A percentile compares a stretch with the other conserved stretches of the same genome.
Conservation (phyloP, 2,329 filamentous ascomycete genomes). For the Leptodontidium sp. region DNA sequence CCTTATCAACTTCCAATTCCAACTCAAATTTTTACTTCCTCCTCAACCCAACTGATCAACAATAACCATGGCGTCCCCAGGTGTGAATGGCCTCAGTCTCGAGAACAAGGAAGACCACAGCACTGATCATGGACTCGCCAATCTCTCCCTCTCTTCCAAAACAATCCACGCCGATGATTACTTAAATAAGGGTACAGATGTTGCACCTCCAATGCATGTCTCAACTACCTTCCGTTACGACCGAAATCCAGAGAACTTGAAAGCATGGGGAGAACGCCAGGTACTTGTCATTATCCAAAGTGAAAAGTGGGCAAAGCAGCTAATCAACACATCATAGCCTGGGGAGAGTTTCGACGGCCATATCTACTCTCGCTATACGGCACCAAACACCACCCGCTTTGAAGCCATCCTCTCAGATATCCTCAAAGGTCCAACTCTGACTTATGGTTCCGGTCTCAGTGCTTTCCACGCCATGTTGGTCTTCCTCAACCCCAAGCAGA, state of each 20-base stretch:
- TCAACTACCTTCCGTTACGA: slow-evolving; percentile 91
- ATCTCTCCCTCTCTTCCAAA: slow-evolving; percentile 69
- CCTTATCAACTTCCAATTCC: not conserved
- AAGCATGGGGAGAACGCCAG: slow-evolving; percentile 59
- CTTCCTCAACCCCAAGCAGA: slow-evolving; percentile 81
- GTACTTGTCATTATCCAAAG: slow-evolving; percentile 53
- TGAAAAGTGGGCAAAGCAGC: slow-evolving; percentile 36
- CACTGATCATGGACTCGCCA: slow-evolving; percentile 30
- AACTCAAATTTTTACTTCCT: slow-evolving; percentile 19
- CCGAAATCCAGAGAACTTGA: slow-evolving; percentile 72
- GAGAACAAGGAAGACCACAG: slow-evolving; percentile 26
- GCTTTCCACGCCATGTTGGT: slow-evolving; percentile 89
- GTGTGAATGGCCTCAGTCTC: slow-evolving; percentile 21
- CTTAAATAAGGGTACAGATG: slow-evolving; percentile 76
- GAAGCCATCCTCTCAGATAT: slow-evolving; percentile 82
- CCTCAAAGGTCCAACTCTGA: slow-evolving; percentile 73
- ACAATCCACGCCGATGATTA: slow-evolving; percentile 85
- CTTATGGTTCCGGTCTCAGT: slow-evolving; percentile 85
- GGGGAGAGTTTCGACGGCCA: slow-evolving; percentile 66
- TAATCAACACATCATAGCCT: slow-evolving; percentile 50
- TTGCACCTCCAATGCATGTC: slow-evolving; percentile 89
- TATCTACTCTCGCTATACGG: slow-evolving; percentile 83
- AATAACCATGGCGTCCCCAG: slow-evolving; percentile 9
- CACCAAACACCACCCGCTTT: slow-evolving; percentile 83
- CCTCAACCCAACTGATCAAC: not conserved